phyloP scores from a whole-genome alignment of 163 green algal genomes.

The Chlamydomonas reinhardtii region DNA sequence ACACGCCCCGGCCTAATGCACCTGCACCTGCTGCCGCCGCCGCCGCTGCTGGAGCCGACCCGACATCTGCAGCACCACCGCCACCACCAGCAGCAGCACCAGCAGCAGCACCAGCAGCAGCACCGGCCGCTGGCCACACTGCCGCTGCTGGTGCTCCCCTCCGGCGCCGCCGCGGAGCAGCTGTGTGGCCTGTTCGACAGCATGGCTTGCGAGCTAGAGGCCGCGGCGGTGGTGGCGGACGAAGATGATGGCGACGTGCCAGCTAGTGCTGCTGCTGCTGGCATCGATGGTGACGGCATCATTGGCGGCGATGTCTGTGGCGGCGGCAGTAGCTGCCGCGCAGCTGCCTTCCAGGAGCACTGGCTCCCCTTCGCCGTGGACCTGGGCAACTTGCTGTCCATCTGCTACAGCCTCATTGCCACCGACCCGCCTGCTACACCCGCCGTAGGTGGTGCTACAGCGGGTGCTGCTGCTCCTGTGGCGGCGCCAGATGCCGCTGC shows the following conservation, averaged over 20 bases:
- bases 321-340: not conserved
- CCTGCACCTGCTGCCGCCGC: conserved; percentile 13
- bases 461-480: not conserved
- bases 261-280: not conserved
- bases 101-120: not conserved
- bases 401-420: not conserved
- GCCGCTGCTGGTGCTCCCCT: conserved; percentile 14
- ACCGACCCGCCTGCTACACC: not conserved
- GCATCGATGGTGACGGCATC: too few relatives aligned
- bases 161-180: not conserved
- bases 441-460: not conserved
- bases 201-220: too few relatives aligned
- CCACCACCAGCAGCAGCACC: not conserved
- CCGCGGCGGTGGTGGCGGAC: not conserved
- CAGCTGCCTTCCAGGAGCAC: not conserved
- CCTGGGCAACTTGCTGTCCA: conserved; percentile 2
- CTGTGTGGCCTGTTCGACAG: conserved; percentile 10
- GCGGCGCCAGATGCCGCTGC: too few relatives aligned
- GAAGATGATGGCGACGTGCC: too few relatives aligned
- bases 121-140: conserved; percentile 2
- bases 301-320: too few relatives aligned
- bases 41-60: not conserved
- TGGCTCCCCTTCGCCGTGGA: conserved; percentile 23
- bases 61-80: not conserved
- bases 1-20: not conserved